Conservation (phyloP, 441 rosid species). For the Dalechampia spathulata region DNA sequence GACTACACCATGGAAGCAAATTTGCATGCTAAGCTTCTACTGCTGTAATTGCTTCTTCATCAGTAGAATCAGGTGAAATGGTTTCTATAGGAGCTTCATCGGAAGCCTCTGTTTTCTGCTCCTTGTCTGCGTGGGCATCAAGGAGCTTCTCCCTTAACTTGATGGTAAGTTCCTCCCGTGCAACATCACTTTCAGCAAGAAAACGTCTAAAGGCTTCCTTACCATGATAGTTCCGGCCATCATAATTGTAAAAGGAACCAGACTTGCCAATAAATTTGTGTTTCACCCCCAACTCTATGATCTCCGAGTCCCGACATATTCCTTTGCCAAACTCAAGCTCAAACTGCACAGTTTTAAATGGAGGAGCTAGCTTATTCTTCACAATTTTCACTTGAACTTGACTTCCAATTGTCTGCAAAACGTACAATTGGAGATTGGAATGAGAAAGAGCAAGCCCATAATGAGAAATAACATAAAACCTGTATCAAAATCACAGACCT, state of each 20-base stretch:
- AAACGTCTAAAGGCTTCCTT: slow-evolving; percentile 59
- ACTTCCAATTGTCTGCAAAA: slow-evolving; percentile 63
- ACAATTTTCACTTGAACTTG: slow-evolving; percentile 77
- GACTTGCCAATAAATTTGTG: slow-evolving; percentile 51
- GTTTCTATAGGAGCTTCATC: slow-evolving; percentile 30
- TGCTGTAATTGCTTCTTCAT: slow-evolving; percentile 62
- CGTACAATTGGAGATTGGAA: neutral
- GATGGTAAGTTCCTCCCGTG: slow-evolving; percentile 50
- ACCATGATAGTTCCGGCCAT: slow-evolving; percentile 51
- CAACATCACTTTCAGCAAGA: slow-evolving; percentile 34
- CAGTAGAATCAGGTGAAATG: slow-evolving; percentile 46
- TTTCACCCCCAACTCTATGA: slow-evolving; percentile 62
- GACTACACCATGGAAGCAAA: slow-evolving; percentile 9
- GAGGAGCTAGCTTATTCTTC: slow-evolving; percentile 96
- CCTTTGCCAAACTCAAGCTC: slow-evolving; percentile 97
- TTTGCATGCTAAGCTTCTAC: slow-evolving; percentile 37
- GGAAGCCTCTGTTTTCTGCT: slow-evolving; percentile 14
- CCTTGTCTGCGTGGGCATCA: slow-evolving; percentile 23
- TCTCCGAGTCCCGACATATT: slow-evolving; percentile 61
- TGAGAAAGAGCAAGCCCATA: neutral
- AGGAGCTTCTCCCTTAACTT: slow-evolving; percentile 57
- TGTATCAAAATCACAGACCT: too few relatives aligned
- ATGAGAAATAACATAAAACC: neutral
- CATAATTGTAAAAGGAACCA: slow-evolving; percentile 37
- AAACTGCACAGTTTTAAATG: slow-evolving; percentile 72